These are phyloP conservation scores for Aspergillus novofumigatus DNA, from an alignment of 2,329 filamentous ascomycete species.

Conservation along the genomic window DNA sequence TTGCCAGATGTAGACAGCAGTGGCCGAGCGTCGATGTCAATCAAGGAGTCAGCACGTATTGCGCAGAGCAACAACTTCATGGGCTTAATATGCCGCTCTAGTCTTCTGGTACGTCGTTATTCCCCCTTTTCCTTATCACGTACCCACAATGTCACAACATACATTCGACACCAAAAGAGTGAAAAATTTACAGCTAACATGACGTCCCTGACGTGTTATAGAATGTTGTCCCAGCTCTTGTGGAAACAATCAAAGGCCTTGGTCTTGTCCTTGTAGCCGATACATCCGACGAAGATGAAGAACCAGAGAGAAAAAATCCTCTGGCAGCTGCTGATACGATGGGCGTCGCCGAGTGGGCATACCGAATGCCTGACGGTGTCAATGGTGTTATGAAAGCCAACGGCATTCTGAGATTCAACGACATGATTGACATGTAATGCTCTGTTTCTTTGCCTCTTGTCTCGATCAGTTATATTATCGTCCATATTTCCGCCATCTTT, in stretches of 20 bases:
- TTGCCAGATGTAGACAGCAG: constrained; percentile 52
- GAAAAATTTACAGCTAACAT: not conserved
- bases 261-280: constrained; percentile 90
- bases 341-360: constrained; percentile 37
- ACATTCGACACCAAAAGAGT: not conserved
- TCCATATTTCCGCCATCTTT: not conserved
- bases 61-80: constrained; percentile 97
- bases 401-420: constrained; percentile 87
- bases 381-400: constrained; percentile 83
- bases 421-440: constrained; percentile 71
- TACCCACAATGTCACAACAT: not conserved
- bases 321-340: constrained; percentile 21
- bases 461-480: not conserved
- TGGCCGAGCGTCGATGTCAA: constrained; percentile 72
- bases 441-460: not conserved
- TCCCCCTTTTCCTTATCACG: not conserved
- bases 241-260: constrained; percentile 90
- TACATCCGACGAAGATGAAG: constrained; percentile 58
- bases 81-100: constrained; percentile 87
- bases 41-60: constrained; percentile 91
- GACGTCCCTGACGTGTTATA: constrained; percentile 35
- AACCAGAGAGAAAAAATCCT: constrained; percentile 21
- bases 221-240: constrained; percentile 89
- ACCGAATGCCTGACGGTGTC: constrained; percentile 69
- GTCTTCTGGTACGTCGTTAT: constrained; percentile 65